These are phyloP conservation scores for Protomyces macrosporus DNA, from an alignment of 1,139 yeast genomes.

Conservation along the genomic window DNA sequence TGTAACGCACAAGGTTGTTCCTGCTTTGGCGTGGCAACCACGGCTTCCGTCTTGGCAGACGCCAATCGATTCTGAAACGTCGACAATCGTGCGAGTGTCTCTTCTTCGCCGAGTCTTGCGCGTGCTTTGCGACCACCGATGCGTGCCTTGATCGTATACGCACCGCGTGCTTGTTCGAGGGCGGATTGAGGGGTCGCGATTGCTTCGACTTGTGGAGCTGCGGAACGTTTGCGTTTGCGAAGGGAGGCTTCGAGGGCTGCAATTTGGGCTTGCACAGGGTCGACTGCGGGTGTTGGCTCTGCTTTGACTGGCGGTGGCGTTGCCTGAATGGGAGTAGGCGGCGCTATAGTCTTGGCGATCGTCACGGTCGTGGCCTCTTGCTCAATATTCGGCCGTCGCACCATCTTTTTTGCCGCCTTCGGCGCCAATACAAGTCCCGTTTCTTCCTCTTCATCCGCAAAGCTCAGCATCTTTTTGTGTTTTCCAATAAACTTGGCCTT, in stretches of 20 bases:
- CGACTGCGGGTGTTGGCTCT: not conserved
- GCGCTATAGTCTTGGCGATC: too few relatives aligned
- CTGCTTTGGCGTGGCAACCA: not conserved
- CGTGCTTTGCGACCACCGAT: conserved; percentile 26
- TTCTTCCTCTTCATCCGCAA: conserved; percentile 41
- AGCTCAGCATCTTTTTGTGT: conserved; percentile 34
- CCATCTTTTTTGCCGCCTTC: not conserved
- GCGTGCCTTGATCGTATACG: conserved; percentile 28
- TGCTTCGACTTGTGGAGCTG: not conserved
- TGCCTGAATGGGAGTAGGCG: not conserved
- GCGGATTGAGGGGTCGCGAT: conserved; percentile 25
- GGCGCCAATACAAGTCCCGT: not conserved
- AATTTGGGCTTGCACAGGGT: conserved; percentile 13
- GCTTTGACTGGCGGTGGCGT: not conserved
- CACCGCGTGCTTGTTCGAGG: conserved; percentile 31
- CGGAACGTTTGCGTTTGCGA: conserved; percentile 1
- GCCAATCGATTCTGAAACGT: conserved; percentile 35
- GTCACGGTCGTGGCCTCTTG: not conserved
- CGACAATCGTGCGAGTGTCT: conserved; percentile 31
- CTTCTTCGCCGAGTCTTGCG: conserved; percentile 27
- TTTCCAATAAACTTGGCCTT: conserved; percentile 36
- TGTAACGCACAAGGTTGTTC: conserved; percentile 32
- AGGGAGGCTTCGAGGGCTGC: conserved; percentile 16
- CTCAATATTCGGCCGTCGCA: not conserved
- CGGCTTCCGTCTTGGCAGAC: conserved; percentile 15